A percentile compares a stretch with the other conserved stretches of the same genome.
phyloP scores from a whole-genome alignment of 164 flowering plant species.

The Piper longum region DNA sequence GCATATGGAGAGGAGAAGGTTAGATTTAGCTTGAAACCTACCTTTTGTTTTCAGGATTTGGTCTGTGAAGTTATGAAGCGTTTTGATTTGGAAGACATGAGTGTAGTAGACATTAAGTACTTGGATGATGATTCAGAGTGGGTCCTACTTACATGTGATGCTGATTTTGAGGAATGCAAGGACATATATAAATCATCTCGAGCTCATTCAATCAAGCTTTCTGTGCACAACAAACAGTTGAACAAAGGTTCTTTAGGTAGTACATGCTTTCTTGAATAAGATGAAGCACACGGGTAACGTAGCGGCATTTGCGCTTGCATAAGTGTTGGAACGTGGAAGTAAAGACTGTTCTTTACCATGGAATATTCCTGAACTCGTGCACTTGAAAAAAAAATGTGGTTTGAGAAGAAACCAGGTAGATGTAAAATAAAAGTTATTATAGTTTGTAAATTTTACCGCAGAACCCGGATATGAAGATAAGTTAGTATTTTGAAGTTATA shows the following conservation, averaged over 20 bases:
- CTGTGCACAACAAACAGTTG: slow-evolving; percentile 21
- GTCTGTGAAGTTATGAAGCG: slow-evolving; percentile 46
- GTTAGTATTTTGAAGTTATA: too few relatives aligned
- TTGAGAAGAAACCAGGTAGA: too few relatives aligned
- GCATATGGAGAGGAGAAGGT: slow-evolving; percentile 51
- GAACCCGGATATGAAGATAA: too few relatives aligned
- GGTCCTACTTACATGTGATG: slow-evolving; percentile 79
- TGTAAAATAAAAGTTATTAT: too few relatives aligned
- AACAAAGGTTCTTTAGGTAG: slow-evolving; percentile 20
- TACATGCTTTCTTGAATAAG: slow-evolving; percentile 11
- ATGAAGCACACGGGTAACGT: not conserved
- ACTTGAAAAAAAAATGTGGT: too few relatives aligned
- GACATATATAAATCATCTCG: slow-evolving; percentile 39
- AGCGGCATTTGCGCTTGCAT: not conserved
- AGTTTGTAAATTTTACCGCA: too few relatives aligned
- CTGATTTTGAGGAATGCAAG: slow-evolving; percentile 65
- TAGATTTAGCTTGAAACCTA: slow-evolving; percentile 47
- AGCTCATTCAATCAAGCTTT: slow-evolving; percentile 36
- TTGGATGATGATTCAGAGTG: slow-evolving; percentile 82
- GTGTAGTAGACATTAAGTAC: slow-evolving; percentile 45
- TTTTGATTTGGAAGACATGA: slow-evolving; percentile 37
- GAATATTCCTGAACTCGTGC: too few relatives aligned
- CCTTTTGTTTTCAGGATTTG: slow-evolving; percentile 44
- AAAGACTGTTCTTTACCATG: too few relatives aligned
- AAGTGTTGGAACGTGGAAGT: too few relatives aligned